Base-by-base conservation (phyloP, 148 eudicot species). In the Beta vulgaris region DNA sequence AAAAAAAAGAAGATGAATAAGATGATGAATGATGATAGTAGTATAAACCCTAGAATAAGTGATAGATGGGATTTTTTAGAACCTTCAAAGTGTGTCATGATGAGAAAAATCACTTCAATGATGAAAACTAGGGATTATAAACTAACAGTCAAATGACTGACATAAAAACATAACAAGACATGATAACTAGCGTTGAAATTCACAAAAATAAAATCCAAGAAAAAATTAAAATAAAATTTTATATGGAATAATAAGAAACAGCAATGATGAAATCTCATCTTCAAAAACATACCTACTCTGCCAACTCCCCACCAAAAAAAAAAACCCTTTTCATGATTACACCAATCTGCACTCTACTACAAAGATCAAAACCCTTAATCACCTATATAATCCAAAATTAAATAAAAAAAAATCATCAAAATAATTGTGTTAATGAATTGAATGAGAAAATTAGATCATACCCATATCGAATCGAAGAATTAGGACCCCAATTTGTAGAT, bases 171-270 rank as follows among this genome's bases (percentile, higher is more conserved):
- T 21, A 51, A 68, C 62, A 43, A 75, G 18, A 55, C 59, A 72
- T 81, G 69, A 81, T 76, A 81, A 34, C 83, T 44, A 48, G 80
- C 53, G 77, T 77, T 81, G 80, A 81, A 76, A 44, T 65, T 76
- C 77, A 46, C 80, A 73, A 60, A 61, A 21, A 32, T 42, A 48
- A 36, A 68, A 3, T 15, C 39, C 28, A 37, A 31, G 2, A 0
- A 40, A 42, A 15, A 25, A 46, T 18, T 4, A 39, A 14, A 31
- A 32, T 2, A 31, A 60, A 43, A n/a, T 9, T 18, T 7, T 29
- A n/a, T n/a, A 37, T 2, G 23, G 3, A 54, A 31, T 29, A 42
- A 55, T 10, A 21, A 54, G 18, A 21, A 9, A 28, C 26, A 68
- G 4, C 39, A 55, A 78, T 78, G 42, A 78, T 65, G 78, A 62